phyloP scores from a whole-genome alignment of 768 basidiomycete species.

The Lyophyllum atratum region DNA sequence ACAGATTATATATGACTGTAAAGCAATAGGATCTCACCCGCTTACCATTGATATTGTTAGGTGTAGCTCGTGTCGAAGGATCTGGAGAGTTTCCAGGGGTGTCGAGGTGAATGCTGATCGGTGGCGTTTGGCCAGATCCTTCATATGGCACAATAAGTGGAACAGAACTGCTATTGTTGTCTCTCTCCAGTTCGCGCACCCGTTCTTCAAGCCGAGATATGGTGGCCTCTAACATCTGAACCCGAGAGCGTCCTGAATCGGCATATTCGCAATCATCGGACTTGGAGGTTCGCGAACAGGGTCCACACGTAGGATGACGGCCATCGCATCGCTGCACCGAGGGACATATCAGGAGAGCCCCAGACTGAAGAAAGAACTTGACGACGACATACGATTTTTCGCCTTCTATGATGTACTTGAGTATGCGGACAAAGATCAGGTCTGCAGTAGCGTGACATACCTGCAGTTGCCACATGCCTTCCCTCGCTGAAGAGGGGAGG shows the following conservation, averaged over 20 bases:
- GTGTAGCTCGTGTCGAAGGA: neutral
- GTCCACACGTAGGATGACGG: constrained; percentile 58
- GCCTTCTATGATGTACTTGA: constrained; percentile 30
- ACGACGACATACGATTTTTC: constrained; percentile 43
- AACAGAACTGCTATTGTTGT: constrained; percentile 41
- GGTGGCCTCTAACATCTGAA: constrained; percentile 58
- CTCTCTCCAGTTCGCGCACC: constrained; percentile 53
- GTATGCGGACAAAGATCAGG: neutral
- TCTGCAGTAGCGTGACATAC: constrained; percentile 24
- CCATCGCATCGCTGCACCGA: constrained; percentile 61
- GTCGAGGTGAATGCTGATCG: neutral
- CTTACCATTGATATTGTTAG: neutral
- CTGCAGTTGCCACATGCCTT: constrained; percentile 53
- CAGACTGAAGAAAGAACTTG: neutral
- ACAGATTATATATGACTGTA: neutral
- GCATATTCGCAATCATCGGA: constrained; percentile 68
- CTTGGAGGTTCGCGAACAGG: constrained; percentile 54
- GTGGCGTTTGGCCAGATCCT: constrained; percentile 23
- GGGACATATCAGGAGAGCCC: constrained; percentile 3
- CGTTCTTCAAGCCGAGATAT: constrained; percentile 54
- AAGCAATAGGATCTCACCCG: neutral
- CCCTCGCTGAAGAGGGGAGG: constrained; percentile 33
- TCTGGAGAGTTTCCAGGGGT: neutral
- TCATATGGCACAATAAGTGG: constrained; percentile 51
- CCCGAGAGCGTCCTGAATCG: constrained; percentile 60